A percentile compares a stretch with the other conserved stretches of the same genome.
These are phyloP conservation scores for Tremella fuciformis DNA, from an alignment of 768 basidiomycete genomes.

Conservation along the genomic window DNA sequence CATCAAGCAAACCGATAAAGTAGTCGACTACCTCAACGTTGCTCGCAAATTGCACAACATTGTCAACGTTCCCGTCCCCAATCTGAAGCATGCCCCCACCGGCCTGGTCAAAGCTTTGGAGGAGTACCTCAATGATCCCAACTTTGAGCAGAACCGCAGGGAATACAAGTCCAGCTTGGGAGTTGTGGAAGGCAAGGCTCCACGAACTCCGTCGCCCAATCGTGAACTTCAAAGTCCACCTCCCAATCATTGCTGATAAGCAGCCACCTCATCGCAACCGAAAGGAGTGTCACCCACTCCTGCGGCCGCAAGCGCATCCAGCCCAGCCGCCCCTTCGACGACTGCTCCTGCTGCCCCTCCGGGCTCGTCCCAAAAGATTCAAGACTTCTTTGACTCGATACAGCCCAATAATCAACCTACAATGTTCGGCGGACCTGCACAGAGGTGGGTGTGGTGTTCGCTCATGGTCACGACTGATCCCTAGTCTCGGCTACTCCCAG, in stretches of 20 bases:
- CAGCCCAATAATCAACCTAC: slow-evolving; percentile 65
- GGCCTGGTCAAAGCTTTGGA: slow-evolving; percentile 89
- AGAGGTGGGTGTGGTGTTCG: slow-evolving; percentile 21
- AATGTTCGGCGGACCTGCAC: slow-evolving; percentile 41
- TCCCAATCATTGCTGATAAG: neutral
- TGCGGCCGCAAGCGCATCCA: slow-evolving; percentile 14
- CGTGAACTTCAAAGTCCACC: slow-evolving; percentile 13
- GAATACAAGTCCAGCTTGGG: slow-evolving; percentile 85
- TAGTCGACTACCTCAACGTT: slow-evolving; percentile 83
- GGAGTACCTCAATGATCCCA: slow-evolving; percentile 93
- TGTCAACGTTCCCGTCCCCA: slow-evolving; percentile 89
- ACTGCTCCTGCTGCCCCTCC: slow-evolving; percentile 42
- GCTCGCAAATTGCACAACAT: slow-evolving; percentile 91
- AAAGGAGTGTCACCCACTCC: slow-evolving; percentile 24
- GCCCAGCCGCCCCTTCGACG: slow-evolving; percentile 21
- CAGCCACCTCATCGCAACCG: neutral
- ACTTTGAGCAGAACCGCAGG: slow-evolving; percentile 89
- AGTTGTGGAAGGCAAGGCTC: slow-evolving; percentile 57
- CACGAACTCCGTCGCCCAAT: slow-evolving; percentile 24
- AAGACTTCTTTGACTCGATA: slow-evolving; percentile 87
- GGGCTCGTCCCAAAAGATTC: slow-evolving; percentile 55
- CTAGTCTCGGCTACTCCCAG: slow-evolving; percentile 8
- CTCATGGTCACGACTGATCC: neutral
- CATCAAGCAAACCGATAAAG: slow-evolving; percentile 85
- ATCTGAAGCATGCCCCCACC: slow-evolving; percentile 87